Base-by-base conservation (phyloP, 768 basidiomycete species). In the Collybia mongolica region DNA sequence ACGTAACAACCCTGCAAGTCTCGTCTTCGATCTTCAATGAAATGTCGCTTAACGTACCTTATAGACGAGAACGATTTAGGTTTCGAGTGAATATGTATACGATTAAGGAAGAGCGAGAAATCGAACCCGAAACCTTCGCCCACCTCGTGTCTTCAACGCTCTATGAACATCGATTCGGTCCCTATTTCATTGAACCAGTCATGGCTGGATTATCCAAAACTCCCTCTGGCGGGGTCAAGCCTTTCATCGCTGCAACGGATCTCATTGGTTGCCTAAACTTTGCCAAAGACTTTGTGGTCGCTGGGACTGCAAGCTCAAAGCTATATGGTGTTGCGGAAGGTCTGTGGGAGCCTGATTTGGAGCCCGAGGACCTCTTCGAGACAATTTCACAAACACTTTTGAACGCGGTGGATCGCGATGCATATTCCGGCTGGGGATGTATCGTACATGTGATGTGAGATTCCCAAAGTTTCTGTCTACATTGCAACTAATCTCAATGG, bases 31-130 rank as follows among this genome's bases (percentile, higher is more conserved):
- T 41, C 26, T 29, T 44, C 18, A 44, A 52, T 48, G 36, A 48
- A 40, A 39, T 36, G 54, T n/a, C 37, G 11, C 48, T 18, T 15
- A 39, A 51, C 52, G 57, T 29, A 48, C 45, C 19, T 18, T 44
- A n/a, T 35, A 97, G 95, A 51, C 87, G 84, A 58, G 96, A 98
- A 69, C 82, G 84, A 36, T 88, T 98, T 64, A 86, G 97, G 46
- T 95, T 88, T 72, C 81, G 94, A 57, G 88, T 96, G 51, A 99
- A 99, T 75, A 95, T 98, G 92, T 98, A 98, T 72, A 90, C 92
- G 26, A 98, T 99, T 79, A 99, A 99, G 71, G 96, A 99, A 70
- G 96, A 97, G 65, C 84, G 96, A 55, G 88, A 96, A 63, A 97
- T 99, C 61, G 86, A 92, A 58, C 97, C 97, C 39, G 87, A 94